Evolutionary conservation across 2,329 filamentous ascomycete genomes (phyloP), one percentile per base, ranked within the genome.

Genomic region (Sphaerulina musiva): DNA sequence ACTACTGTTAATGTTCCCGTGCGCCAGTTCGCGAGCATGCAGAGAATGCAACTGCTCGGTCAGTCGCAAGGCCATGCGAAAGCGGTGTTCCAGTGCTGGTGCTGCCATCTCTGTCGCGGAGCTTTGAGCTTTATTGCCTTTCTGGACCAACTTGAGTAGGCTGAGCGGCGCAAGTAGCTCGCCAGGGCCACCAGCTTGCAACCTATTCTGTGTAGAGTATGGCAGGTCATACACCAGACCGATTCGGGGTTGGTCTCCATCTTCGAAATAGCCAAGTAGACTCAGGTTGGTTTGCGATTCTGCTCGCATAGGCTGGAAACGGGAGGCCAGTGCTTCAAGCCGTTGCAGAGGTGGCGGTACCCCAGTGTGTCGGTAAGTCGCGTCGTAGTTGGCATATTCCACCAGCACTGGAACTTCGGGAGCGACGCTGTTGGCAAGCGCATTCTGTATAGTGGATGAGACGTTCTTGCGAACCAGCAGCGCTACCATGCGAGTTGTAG

Each of bases 141-240:
- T 72, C 53, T 77, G 74, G 5, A 78, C 68, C 14, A 78, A 66
- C 55, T 71, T 75, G n/a, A 76, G 68, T 4, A 78, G 67, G 38
- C 74, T 77, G 12, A 72, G 67, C 29, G 75, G 74, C 5, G 55
- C 57, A n/a, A 65, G 63, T 14, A 52, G 53, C 40, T 66, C 59
- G 1, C 60, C 45, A 10, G 31, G 63, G 51, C 46, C 69, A 66
- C 8, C 81, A 74, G 58, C 78, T 75, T 49, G 68, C 50, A 58
- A 46, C 14, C 69, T 69, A 8, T 70, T 70, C 57, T 73, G 72
- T 10, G 74, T 68, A 7, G 69, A 70, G 1, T 80, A 76, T 1
- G 87, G 87, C 31, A 91, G 80, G 47, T 86, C 83, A 63, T 89
- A 92, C 9, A 92, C 79, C 9, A 92, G 75, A 4, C 87, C 87